Evolutionary conservation across 2,329 filamentous ascomycete species (phyloP).

Genomic region (Verticillium isaacii): DNA sequence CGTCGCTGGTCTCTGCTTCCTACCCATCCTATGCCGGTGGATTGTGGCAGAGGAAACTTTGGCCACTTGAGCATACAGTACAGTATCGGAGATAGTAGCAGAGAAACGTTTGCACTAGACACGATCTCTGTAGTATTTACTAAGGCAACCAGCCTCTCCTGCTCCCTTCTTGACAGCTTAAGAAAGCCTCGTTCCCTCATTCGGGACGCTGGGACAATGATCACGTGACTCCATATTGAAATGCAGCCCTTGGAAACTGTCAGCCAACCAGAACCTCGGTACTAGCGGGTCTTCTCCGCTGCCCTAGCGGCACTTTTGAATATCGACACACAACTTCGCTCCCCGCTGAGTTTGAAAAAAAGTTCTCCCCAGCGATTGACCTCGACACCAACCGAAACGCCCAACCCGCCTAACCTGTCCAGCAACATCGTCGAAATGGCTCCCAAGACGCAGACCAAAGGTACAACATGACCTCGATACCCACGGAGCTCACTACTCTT

Average conservation of each 20-base stretch:
- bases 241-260: background rate
- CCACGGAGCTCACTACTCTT: background rate
- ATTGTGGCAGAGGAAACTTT: background rate
- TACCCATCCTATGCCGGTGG: conserved; percentile 5
- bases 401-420: conserved; percentile 15
- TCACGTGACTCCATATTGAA: background rate
- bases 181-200: too few relatives aligned
- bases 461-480: conserved; percentile 18
- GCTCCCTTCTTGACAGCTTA: too few relatives aligned
- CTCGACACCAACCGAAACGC: conserved; percentile 9
- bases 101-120: too few relatives aligned
- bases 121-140: too few relatives aligned
- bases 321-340: conserved; percentile 2
- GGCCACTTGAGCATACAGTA: background rate
- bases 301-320: background rate
- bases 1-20: conserved; percentile 4
- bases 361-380: background rate
- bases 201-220: background rate
- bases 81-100: background rate
- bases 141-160: too few relatives aligned
- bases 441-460: conserved; percentile 34
- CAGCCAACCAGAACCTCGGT: background rate
- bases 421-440: conserved; percentile 25
- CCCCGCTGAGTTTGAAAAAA: background rate
- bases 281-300: background rate